These are phyloP conservation scores for Acorus calamus DNA, from an alignment of 106 monocot species.

Conservation along the genomic window DNA sequence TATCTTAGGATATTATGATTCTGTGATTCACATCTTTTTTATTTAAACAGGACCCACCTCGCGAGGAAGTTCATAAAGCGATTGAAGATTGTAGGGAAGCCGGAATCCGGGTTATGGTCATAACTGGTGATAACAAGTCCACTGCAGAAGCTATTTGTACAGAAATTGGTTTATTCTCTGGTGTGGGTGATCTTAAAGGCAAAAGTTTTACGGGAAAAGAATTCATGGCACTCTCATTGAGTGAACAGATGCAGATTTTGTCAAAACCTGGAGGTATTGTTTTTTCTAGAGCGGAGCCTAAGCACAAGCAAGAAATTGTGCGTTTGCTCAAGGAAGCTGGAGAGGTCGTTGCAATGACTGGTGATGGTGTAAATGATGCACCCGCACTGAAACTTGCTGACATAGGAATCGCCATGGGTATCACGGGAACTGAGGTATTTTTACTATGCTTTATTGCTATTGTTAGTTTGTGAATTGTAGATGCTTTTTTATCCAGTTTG, in stretches of 20 bases:
- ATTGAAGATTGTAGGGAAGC: conserved; percentile 58
- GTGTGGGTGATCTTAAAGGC: conserved; percentile 9
- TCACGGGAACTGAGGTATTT: conserved; percentile 57
- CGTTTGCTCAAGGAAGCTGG: conserved; percentile 49
- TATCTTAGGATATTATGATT: no score
- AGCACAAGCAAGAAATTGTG: conserved; percentile 67
- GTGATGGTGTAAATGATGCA: conserved; percentile 72
- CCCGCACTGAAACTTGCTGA: conserved; percentile 66
- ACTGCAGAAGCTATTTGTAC: conserved; percentile 63
- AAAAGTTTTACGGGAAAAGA: conserved; percentile 63
- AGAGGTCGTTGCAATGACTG: conserved; percentile 71
- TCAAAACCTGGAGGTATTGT: conserved; percentile 31
- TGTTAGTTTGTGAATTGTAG: no score
- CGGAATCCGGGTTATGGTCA: conserved; percentile 54
- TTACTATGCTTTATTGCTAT: no score
- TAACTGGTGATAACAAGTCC: conserved; percentile 73
- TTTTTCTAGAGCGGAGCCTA: conserved; percentile 59
- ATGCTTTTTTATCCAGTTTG: no score
- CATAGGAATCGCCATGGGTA: conserved; percentile 69
- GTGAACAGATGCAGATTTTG: conserved; percentile 27
- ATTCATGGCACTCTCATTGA: conserved; percentile 23
- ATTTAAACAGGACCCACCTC: conserved; percentile 49
- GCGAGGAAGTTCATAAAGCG: conserved; percentile 55
- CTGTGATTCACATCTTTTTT: background rate
- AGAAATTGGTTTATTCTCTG: conserved; percentile 50